phyloP scores from a whole-genome alignment of 2,329 filamentous ascomycete species.

The Mariannaea elegans region DNA sequence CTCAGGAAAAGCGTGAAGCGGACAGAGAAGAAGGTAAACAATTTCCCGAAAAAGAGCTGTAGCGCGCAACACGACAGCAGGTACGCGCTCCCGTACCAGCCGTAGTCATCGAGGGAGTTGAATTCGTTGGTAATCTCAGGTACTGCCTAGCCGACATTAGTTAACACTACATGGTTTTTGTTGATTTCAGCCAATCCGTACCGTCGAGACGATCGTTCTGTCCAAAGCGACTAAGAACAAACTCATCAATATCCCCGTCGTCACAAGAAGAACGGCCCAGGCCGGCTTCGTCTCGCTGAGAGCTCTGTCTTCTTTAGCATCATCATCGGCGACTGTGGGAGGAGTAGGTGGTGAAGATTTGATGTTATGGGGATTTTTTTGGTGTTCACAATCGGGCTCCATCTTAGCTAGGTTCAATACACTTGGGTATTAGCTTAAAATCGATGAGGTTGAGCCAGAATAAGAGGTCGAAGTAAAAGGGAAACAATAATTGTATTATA shows the following conservation, averaged over 20 bases:
- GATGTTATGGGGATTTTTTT: too few species aligned
- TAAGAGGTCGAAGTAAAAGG: too few species aligned
- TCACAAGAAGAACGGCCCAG: too few species aligned
- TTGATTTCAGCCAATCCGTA: background rate
- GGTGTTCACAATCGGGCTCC: too few species aligned
- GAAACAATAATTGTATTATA: too few species aligned
- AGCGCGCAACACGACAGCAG: slow-evolving; percentile 41
- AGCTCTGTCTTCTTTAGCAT: too few species aligned
- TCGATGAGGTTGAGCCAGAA: too few species aligned
- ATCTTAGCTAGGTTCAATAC: too few species aligned
- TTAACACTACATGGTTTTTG: background rate
- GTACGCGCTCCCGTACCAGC: slow-evolving; percentile 44
- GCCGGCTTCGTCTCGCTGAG: too few species aligned
- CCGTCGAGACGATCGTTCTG: slow-evolving; percentile 7
- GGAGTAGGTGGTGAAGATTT: too few species aligned
- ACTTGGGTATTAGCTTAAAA: too few species aligned
- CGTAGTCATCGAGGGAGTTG: slow-evolving; percentile 39
- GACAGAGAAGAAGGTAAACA: slow-evolving; percentile 41
- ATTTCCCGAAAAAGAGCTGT: slow-evolving; percentile 43
- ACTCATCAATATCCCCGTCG: background rate
- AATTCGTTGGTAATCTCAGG: slow-evolving; percentile 43
- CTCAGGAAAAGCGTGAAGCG: slow-evolving; percentile 32
- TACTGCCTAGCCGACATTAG: slow-evolving; percentile 22
- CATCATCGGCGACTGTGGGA: too few species aligned
- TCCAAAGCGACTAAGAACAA: slow-evolving; percentile 7